Evolutionary conservation across 1,284 basidiomycete genomes (phyloP).

Genomic region (Rhizoctonia solani): DNA sequence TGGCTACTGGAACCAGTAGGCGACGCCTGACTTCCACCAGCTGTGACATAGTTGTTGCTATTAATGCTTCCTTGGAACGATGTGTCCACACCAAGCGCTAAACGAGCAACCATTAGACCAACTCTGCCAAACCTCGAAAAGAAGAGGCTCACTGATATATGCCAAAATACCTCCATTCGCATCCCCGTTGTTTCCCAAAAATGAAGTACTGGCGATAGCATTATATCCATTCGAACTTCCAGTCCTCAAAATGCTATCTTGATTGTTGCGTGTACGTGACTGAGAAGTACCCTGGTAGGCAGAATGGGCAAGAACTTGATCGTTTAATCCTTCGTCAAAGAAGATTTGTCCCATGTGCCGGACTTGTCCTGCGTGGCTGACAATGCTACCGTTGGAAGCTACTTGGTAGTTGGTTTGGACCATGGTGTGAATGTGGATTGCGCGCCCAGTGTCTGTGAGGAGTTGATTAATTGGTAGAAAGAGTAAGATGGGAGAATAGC

Average conservation of each 20-base stretch:
- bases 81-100: not conserved
- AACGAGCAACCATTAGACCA: not conserved
- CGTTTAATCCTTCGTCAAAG: slow-evolving; percentile 63
- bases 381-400: slow-evolving; percentile 45
- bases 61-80: not conserved
- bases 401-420: slow-evolving; percentile 43
- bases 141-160: slow-evolving; percentile 9
- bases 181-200: not conserved
- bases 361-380: slow-evolving; percentile 51
- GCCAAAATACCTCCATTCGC: not conserved
- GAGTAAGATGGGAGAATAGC: not conserved
- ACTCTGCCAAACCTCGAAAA: not conserved
- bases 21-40: not conserved
- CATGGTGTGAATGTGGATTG: slow-evolving; percentile 49
- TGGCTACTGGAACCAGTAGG: not conserved
- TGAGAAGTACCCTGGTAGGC: slow-evolving; percentile 44
- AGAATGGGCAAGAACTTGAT: slow-evolving; percentile 43
- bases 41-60: not conserved
- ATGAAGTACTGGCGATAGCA: slow-evolving; percentile 31
- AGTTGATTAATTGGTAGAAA: not conserved
- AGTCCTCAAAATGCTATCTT: slow-evolving; percentile 42
- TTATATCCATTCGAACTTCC: slow-evolving; percentile 43
- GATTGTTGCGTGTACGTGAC: slow-evolving; percentile 41
- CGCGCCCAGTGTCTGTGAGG: slow-evolving; percentile 42
- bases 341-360: slow-evolving; percentile 65